phyloP scores from a whole-genome alignment of 768 basidiomycete species.

The Roridomyces roridus region DNA sequence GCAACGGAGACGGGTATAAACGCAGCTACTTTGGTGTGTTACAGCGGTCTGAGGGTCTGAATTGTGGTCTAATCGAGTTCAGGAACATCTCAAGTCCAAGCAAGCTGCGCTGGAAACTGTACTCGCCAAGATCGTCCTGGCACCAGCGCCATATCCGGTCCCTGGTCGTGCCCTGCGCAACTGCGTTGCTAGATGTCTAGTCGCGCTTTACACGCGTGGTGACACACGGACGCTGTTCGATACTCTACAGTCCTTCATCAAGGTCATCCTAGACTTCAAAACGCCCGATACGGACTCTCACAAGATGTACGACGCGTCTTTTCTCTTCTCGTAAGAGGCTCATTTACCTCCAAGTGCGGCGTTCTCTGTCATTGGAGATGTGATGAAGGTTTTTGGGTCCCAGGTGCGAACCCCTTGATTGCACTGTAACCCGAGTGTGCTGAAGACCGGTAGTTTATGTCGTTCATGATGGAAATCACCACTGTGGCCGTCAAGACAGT shows the following conservation, averaged over 20 bases:
- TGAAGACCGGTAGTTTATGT: constrained; percentile 77
- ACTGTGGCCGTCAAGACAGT: constrained; percentile 68
- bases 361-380: constrained; percentile 85
- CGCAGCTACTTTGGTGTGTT: constrained; percentile 57
- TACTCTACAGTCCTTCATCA: constrained; percentile 78
- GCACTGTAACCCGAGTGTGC: background rate
- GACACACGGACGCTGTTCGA: constrained; percentile 90
- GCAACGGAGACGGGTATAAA: constrained; percentile 64
- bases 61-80: background rate
- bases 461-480: constrained; percentile 87
- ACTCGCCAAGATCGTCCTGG: constrained; percentile 71
- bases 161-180: constrained; percentile 90
- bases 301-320: constrained; percentile 61
- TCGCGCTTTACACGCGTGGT: constrained; percentile 75
- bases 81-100: constrained; percentile 72
- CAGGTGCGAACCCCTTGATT: constrained; percentile 62
- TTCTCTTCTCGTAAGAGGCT: background rate
- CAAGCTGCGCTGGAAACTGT: constrained; percentile 69
- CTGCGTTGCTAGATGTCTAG: constrained; percentile 77
- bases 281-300: constrained; percentile 62
- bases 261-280: constrained; percentile 76
- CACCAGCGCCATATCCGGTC: constrained; percentile 69
- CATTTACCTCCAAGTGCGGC: constrained; percentile 62
- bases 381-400: constrained; percentile 84
- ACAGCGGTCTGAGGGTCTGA: background rate